Percentiles rank a stretch among this genome's conserved stretches.
Evolutionary conservation across 805 yeast genomes (phyloP).

Genomic region (Kazachstania viticola): DNA sequence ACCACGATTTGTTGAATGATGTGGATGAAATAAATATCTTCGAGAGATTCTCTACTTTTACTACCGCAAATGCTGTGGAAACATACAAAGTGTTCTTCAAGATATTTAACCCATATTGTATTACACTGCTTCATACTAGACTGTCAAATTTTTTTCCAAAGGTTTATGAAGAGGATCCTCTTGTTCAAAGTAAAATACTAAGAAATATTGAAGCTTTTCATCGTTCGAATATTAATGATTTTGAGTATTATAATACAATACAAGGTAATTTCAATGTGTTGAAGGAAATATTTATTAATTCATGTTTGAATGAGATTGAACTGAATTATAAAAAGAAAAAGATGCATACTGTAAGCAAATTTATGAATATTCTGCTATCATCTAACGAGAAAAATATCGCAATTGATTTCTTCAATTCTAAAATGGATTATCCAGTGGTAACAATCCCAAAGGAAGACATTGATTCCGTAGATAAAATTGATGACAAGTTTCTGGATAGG

Average conservation of each 20-base stretch:
- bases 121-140: slow-evolving; percentile 15
- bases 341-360: slow-evolving; percentile 27
- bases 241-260: slow-evolving; percentile 9
- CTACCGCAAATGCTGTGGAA: slow-evolving; percentile 6
- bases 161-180: slow-evolving; percentile 17
- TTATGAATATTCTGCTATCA: slow-evolving; percentile 26
- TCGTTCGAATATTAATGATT: slow-evolving; percentile 13
- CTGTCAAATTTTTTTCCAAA: slow-evolving; percentile 17
- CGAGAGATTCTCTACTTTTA: slow-evolving; percentile 10
- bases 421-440: slow-evolving; percentile 18
- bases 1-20: slow-evolving; percentile 2
- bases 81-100: slow-evolving; percentile 10
- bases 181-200: slow-evolving; percentile 17
- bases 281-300: slow-evolving; percentile 56
- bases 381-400: slow-evolving; percentile 29
- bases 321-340: slow-evolving; percentile 39
- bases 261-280: slow-evolving; percentile 15
- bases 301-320: slow-evolving; percentile 59
- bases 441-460: background rate
- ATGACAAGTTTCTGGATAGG: slow-evolving; percentile 12
- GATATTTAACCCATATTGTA: slow-evolving; percentile 13
- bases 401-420: slow-evolving; percentile 31
- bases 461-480: background rate
- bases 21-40: slow-evolving; percentile 11
- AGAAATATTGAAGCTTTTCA: slow-evolving; percentile 13